phyloP scores from a whole-genome alignment of 208 protist genomes.

The Strigomonas galati region DNA sequence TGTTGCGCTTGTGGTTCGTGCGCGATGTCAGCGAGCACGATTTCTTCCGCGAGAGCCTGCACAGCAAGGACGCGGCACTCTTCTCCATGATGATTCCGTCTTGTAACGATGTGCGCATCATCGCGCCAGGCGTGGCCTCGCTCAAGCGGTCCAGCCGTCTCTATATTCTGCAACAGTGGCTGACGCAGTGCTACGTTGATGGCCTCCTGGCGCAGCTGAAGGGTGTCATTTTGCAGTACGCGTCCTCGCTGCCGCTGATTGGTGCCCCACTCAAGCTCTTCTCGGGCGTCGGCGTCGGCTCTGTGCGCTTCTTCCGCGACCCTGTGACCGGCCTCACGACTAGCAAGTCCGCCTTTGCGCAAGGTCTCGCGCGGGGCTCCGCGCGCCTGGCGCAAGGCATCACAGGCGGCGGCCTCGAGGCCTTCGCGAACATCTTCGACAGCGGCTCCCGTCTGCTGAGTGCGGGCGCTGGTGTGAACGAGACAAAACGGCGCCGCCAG shows the following conservation, averaged over 20 bases:
- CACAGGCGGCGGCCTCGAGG: constrained; percentile 71
- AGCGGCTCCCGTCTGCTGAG: constrained; percentile 66
- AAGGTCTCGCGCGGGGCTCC: constrained; percentile 70
- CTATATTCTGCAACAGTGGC: constrained; percentile 64
- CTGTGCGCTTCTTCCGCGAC: constrained; percentile 80
- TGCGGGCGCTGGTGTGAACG: constrained; percentile 48
- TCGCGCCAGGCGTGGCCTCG: constrained; percentile 66
- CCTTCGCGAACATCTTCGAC: constrained; percentile 78
- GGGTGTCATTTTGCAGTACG: constrained; percentile 83
- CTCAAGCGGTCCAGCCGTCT: constrained; percentile 52
- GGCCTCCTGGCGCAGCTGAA: constrained; percentile 56
- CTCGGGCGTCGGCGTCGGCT: constrained; percentile 69
- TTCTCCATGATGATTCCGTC: constrained; percentile 81
- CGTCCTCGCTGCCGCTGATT: constrained; percentile 81
- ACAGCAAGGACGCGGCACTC: constrained; percentile 62
- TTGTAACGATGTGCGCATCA: constrained; percentile 74
- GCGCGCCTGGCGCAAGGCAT: constrained; percentile 61
- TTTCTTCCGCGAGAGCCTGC: constrained; percentile 78
- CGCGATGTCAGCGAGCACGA: constrained; percentile 70
- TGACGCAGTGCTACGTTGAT: constrained; percentile 71
- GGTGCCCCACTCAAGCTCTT: constrained; percentile 80
- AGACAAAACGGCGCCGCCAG: constrained; percentile 47
- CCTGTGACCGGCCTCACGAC: constrained; percentile 72
- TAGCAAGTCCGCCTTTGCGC: constrained; percentile 68
- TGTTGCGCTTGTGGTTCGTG: constrained; percentile 78